Percentiles rank a stretch among this genome's conserved stretches.
Evolutionary conservation across 2,329 filamentous ascomycete species (phyloP).

Genomic region (Helicocarpus griseus): DNA sequence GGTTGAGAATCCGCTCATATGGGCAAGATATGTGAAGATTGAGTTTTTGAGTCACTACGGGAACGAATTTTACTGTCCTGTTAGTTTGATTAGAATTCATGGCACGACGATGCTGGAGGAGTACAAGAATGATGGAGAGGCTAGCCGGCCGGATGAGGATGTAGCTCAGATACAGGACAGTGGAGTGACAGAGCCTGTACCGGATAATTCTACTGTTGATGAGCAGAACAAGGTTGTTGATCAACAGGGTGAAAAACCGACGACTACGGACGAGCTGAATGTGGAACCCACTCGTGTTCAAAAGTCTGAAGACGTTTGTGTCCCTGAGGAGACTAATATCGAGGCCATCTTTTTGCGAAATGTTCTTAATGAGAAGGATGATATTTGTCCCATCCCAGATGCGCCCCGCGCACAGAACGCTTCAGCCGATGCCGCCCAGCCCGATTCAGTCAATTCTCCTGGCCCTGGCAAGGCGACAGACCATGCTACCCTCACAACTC

Average conservation of each 20-base stretch:
- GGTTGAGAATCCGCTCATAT: constrained; percentile 89
- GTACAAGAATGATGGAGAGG: constrained; percentile 76
- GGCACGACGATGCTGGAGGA: constrained; percentile 92
- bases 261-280: constrained; percentile 15
- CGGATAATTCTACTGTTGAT: constrained; percentile 18
- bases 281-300: constrained; percentile 1
- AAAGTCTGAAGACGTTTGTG: neutral
- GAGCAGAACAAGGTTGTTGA: constrained; percentile 18
- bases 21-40: constrained; percentile 84
- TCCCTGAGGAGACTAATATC: neutral
- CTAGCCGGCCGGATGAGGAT: constrained; percentile 46
- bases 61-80: constrained; percentile 90
- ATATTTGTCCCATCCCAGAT: neutral
- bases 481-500: neutral
- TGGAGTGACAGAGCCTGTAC: constrained; percentile 10
- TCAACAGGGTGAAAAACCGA: constrained; percentile 14
- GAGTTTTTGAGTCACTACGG: constrained; percentile 92
- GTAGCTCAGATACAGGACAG: constrained; percentile 14
- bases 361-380: neutral
- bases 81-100: constrained; percentile 84
- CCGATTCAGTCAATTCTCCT: neutral
- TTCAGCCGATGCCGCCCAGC: neutral
- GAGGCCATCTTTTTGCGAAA: neutral
- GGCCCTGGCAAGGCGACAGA: neutral
- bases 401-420: neutral